phyloP scores from a whole-genome alignment of 208 protist genomes.

The Acanthamoeba triangularis region DNA sequence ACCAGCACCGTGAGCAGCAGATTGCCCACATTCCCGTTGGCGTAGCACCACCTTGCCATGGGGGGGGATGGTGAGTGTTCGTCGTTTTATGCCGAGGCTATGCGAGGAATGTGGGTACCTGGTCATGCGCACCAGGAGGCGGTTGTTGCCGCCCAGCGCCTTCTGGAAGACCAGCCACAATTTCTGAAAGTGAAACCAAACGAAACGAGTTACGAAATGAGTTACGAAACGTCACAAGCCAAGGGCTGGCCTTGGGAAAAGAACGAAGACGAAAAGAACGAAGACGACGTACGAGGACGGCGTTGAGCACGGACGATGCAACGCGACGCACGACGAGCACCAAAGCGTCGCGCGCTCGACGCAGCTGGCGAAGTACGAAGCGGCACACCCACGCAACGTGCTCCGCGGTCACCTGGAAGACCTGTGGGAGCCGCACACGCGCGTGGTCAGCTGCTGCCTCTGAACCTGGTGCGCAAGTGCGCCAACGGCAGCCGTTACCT shows the following conservation, averaged over 20 bases:
- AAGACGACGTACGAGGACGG: too few relatives aligned
- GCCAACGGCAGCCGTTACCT: too few relatives aligned
- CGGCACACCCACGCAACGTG: background rate
- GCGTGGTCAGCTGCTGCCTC: too few relatives aligned
- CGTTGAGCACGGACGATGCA: too few relatives aligned
- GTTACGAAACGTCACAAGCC: too few relatives aligned
- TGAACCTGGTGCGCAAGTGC: too few relatives aligned
- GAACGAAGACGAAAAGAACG: too few relatives aligned
- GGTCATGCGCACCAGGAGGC: background rate
- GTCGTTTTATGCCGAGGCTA: too few relatives aligned
- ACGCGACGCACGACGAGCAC: background rate
- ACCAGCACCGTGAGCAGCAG: conserved; percentile 14
- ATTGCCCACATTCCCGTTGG: conserved; percentile 54
- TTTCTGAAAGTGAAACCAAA: background rate
- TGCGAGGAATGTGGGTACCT: too few relatives aligned
- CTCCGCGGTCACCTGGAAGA: background rate
- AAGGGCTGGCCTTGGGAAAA: too few relatives aligned
- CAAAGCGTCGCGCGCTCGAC: background rate
- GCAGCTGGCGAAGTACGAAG: background rate
- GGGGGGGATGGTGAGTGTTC: too few relatives aligned
- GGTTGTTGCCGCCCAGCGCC: background rate
- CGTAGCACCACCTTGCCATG: conserved; percentile 64
- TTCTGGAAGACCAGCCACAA: background rate
- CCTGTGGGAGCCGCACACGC: background rate
- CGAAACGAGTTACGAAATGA: background rate